phyloP scores from a whole-genome alignment of 495 filamentous ascomycete species.

The Hypomontagnella monticulosa region DNA sequence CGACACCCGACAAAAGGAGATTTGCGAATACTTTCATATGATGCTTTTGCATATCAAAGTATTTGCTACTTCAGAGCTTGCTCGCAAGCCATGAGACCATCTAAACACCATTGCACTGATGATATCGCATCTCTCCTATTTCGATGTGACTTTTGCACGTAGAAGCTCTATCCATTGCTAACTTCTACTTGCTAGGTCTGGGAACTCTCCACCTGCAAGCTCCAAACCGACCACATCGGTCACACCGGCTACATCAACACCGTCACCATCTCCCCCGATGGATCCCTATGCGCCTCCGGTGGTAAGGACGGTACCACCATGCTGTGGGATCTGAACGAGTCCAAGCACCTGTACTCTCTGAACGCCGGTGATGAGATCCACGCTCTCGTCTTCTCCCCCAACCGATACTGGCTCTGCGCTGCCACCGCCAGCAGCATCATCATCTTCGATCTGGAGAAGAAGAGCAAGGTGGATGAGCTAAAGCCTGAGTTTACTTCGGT shows the following conservation, averaged over 20 bases:
- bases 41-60: constrained; percentile 89
- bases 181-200: constrained; percentile 74
- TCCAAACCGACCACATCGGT: constrained; percentile 99
- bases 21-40: constrained; percentile 60
- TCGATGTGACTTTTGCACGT: constrained; percentile 35
- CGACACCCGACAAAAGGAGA: not conserved
- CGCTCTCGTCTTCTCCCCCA: constrained; percentile 99
- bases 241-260: constrained; percentile 99
- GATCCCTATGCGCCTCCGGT: constrained; percentile 98
- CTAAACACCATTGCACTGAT: constrained; percentile 91
- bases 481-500: constrained; percentile 97
- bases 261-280: constrained; percentile 99
- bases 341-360: constrained; percentile 99
- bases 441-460: constrained; percentile 99
- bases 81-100: constrained; percentile 92
- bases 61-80: constrained; percentile 99
- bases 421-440: constrained; percentile 97
- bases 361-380: constrained; percentile 99
- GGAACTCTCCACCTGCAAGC: constrained; percentile 98
- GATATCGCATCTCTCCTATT: constrained; percentile 29
- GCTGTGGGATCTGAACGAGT: constrained; percentile 99
- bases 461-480: constrained; percentile 99
- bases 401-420: constrained; percentile 99
- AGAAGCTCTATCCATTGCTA: constrained; percentile 7
- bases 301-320: constrained; percentile 99